These are phyloP conservation scores for Ganoderma boninense DNA, from an alignment of 1,284 basidiomycete genomes.

Conservation along the genomic window DNA sequence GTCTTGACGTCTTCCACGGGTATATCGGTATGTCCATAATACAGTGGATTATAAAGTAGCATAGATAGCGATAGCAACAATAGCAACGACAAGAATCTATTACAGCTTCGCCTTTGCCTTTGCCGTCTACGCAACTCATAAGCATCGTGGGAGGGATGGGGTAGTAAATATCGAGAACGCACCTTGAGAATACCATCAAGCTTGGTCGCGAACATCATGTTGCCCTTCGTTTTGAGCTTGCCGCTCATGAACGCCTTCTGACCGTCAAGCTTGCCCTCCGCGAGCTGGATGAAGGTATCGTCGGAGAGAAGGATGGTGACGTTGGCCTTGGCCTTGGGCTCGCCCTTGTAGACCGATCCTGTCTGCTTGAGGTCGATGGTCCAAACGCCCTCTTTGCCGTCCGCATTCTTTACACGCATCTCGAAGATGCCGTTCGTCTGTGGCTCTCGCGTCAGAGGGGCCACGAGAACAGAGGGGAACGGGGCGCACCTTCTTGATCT, in stretches of 20 bases:
- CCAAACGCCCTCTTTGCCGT: conserved; percentile 83
- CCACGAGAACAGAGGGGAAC: background rate
- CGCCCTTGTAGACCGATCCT: conserved; percentile 83
- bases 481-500: conserved; percentile 83
- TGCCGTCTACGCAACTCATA: conserved; percentile 37
- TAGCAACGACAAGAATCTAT: conserved; percentile 1
- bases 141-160: too few relatives aligned
- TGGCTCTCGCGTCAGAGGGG: background rate
- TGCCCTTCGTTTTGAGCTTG: conserved; percentile 86
- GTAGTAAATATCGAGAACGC: conserved; percentile 26
- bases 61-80: conserved; percentile 17
- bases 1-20: conserved; percentile 6
- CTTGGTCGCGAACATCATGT: conserved; percentile 91
- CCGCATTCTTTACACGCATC: conserved; percentile 83
- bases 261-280: conserved; percentile 81
- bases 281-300: conserved; percentile 71
- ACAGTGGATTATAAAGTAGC: conserved; percentile 24
- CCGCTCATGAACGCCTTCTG: conserved; percentile 97
- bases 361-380: conserved; percentile 97
- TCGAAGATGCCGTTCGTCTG: conserved; percentile 95
- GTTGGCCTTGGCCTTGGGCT: conserved; percentile 76
- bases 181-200: conserved; percentile 86
- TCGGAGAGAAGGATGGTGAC: conserved; percentile 83
- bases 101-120: conserved; percentile 52
- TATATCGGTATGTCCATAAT: conserved; percentile 17